Evolutionary conservation across 83 land plant species (phyloP), one percentile per base, ranked within the genome.

Genomic region (Diphasiastrum complanatum): DNA sequence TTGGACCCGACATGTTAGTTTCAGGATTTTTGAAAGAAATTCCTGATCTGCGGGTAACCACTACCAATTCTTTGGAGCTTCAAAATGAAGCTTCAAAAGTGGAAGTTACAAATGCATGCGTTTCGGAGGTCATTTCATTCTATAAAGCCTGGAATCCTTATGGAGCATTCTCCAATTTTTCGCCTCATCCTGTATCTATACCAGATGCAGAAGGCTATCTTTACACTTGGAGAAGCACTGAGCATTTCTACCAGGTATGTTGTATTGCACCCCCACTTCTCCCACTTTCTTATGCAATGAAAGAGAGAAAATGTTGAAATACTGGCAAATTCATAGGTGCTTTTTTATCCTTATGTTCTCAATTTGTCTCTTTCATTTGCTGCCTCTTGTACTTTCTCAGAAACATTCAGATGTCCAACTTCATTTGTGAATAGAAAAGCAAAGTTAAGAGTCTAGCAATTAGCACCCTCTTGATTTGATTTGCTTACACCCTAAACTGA

Each of bases 231-330:
- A 56, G 72, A 24, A 86, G 86, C 63, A 93, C 84, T 1, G 99
- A 95, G 77, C 99, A 95, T 51, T 95, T 82, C 68, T 95, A 95
- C 56, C 99, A 95, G 99, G 99, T 89, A 27, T 10, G n/a, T n/a
- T n/a, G n/a, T n/a, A n/a, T n/a, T n/a, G n/a, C n/a, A n/a, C n/a
- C n/a, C n/a, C n/a, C n/a, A n/a, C n/a, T n/a, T n/a, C n/a, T n/a
- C n/a, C n/a, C n/a, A n/a, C n/a, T n/a, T n/a, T n/a, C n/a, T n/a
- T n/a, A n/a, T n/a, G n/a, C n/a, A n/a, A n/a, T n/a, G n/a, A n/a
- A n/a, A n/a, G n/a, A n/a, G n/a, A n/a, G n/a, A n/a, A n/a, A n/a
- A n/a, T n/a, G n/a, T n/a, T n/a, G n/a, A n/a, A n/a, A n/a, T n/a
- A n/a, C n/a, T n/a, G n/a, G n/a, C n/a, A n/a, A n/a, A n/a, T n/a